Evolutionary conservation across 169 alveolate genomes (phyloP), one percentile per base, ranked within the genome.

Genomic region (Cryptosporidium meleagridis): DNA sequence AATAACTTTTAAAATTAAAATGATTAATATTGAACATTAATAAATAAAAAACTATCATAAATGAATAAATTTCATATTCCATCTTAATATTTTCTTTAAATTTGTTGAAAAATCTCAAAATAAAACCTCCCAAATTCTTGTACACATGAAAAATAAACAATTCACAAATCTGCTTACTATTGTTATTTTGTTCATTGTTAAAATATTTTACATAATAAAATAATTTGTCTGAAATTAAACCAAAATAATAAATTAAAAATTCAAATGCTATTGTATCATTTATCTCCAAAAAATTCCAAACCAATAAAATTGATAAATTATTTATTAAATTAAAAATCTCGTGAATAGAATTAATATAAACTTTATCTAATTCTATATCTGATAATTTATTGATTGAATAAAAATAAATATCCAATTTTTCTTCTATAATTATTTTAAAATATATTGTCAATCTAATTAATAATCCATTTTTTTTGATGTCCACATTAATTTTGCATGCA

Each of bases 401-500:
- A 16, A 65, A 65, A 65, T 65, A 65, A 31, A 35, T 33, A 65
- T 65, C 72, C 44, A 65, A 31, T 65, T 21, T 29, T 8, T 33
- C 51, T 12, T 65, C 72, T 14, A 65, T n/a, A 7, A 65, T 16
- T 21, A 65, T 37, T 23, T 29, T 65, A 35, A 65, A 65, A 31
- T n/a, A 35, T 37, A 65, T 21, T 4, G 12, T 33, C 8, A 65
- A 21, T n/a, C 51, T 65, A 35, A 35, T 33, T n/a, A 65, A 65
- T n/a, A 65, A 65, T 2, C 33, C 72, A 65, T 65, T 65, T 37
- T 16, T 33, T 12, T 65, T 35, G 1, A 14, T 29, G 29, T 65
- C 72, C 72, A 65, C 51, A 65, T 65, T 10, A 65, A 65, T 31
- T 65, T 65, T 37, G 16, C 51, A 31, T 65, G 33, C 18, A 65